Evolutionary conservation across 176 grass and related monocot species (phyloP), one percentile per base, ranked within the genome.

Genomic region (Saccharum spontaneum): DNA sequence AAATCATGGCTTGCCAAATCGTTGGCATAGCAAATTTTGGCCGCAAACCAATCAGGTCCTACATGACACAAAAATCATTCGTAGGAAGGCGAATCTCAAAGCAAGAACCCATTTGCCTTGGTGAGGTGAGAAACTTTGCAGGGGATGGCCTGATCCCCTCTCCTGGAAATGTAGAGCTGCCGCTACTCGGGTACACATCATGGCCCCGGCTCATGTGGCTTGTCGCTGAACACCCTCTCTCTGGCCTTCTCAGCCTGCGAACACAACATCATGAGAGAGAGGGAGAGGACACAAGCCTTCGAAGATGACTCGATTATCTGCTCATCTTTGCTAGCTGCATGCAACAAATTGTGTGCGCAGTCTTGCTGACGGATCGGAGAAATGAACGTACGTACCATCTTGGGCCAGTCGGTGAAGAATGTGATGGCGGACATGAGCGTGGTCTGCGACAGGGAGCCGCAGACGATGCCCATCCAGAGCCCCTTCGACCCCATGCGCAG

Each of bases 391-490:
- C 28, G 28, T 2, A 95, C 94, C 94, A 93, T 95, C 61, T 85
- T 90, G 86, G 80, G 76, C 96, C 96, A 98, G 82, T 98, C 84
- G 43, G 93, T 98, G 91, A 94, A 95, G 50, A 82, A 77, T 10
- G 89, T 92, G 77, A 98, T 83, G 10, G 86, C 31, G 44, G 85
- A 64, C 65, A 98, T 83, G 75, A 95, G 85, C 3, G 75, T 67
- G 16, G 74, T 73, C 80, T 98, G 96, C 0, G 89, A 90, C 34
- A 89, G 26, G 15, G 96, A 93, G 34, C 96, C 96, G 78, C 89
- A 95, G 11, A 95, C 14, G 16, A 98, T 70, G 14, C 93, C 93
- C 14, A 94, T 94, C 96, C 96, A 98, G 15, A 98, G 93, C 6
- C 96, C 96, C 44, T 76, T 90, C 22, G 87, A 91, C 48, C 85